Evolutionary conservation across 306 rosid genomes (phyloP).

Genomic region (Rosa lucieae): DNA sequence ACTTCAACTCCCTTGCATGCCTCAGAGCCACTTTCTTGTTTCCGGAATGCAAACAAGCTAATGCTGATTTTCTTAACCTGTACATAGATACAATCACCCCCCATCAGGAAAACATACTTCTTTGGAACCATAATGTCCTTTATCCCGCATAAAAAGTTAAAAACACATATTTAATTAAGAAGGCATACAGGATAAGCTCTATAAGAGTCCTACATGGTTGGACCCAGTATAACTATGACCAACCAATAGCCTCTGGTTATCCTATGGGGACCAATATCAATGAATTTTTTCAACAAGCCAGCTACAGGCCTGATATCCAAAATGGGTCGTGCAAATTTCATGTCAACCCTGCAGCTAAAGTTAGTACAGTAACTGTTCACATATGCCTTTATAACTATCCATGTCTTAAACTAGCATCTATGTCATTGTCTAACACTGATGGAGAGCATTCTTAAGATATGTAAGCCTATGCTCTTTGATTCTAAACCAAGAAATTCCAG

Average conservation of each 20-base stretch:
- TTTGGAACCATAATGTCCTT: slow-evolving; percentile 12
- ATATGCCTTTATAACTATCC: background rate
- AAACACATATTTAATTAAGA: background rate
- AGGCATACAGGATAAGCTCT: background rate
- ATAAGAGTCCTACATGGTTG: background rate
- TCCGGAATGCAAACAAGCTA: slow-evolving; percentile 68
- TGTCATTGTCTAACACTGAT: background rate
- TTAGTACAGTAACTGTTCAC: slow-evolving; percentile 3
- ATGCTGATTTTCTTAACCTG: slow-evolving; percentile 75
- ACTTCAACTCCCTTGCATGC: slow-evolving; percentile 76
- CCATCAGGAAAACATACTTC: slow-evolving; percentile 17
- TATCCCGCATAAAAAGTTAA: background rate
- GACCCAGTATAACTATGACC: slow-evolving; percentile 2
- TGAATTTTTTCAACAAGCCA: background rate
- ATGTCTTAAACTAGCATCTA: background rate
- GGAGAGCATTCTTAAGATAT: slow-evolving; percentile 10
- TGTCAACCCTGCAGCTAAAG: background rate
- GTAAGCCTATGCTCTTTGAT: background rate
- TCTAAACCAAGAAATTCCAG: slow-evolving; percentile 1
- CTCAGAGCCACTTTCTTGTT: slow-evolving; percentile 71
- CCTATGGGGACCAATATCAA: background rate
- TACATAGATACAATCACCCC: slow-evolving; percentile 25
- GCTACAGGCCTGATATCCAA: slow-evolving; percentile 8
- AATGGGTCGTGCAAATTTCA: background rate
- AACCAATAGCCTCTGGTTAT: background rate